phyloP scores from a whole-genome alignment of 148 eudicot genomes.

The Nepenthes mirabilis region DNA sequence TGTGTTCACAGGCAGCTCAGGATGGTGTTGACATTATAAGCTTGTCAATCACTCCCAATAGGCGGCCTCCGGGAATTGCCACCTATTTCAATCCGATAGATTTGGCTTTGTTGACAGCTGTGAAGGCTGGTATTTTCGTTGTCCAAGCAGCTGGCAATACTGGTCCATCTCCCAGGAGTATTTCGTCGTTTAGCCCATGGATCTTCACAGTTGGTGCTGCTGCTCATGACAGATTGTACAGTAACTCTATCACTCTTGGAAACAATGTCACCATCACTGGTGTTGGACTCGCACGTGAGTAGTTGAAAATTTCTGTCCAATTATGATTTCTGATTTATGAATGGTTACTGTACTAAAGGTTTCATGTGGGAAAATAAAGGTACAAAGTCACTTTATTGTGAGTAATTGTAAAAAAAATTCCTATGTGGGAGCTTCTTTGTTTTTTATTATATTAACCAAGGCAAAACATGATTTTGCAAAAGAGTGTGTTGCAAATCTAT shows the following conservation, averaged over 20 bases:
- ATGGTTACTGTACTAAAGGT: too few species aligned
- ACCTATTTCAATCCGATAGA: conserved; percentile 96
- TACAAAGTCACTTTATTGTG: too few species aligned
- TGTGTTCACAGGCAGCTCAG: conserved; percentile 82
- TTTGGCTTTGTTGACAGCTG: conserved; percentile 88
- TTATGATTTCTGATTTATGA: too few species aligned
- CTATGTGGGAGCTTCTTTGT: too few species aligned
- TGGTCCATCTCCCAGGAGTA: conserved; percentile 90
- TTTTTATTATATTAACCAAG: too few species aligned
- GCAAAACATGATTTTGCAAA: too few species aligned
- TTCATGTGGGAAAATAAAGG: too few species aligned
- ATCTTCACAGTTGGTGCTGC: conserved; percentile 97
- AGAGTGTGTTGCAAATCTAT: too few species aligned
- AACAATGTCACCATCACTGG: conserved; percentile 69
- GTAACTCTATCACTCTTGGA: conserved; percentile 74
- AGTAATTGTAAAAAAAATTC: too few species aligned
- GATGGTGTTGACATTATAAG: conserved; percentile 96
- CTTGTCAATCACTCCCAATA: conserved; percentile 94
- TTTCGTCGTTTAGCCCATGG: conserved; percentile 97
- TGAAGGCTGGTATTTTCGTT: conserved; percentile 80
- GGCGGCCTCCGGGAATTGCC: conserved; percentile 98
- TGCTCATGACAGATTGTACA: conserved; percentile 79
- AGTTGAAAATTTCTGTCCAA: neutral
- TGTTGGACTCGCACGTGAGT: conserved; percentile 96
- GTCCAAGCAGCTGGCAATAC: conserved; percentile 99